Base-by-base conservation (phyloP, 306 rosid species). In the Citrullus mucosospermus region DNA sequence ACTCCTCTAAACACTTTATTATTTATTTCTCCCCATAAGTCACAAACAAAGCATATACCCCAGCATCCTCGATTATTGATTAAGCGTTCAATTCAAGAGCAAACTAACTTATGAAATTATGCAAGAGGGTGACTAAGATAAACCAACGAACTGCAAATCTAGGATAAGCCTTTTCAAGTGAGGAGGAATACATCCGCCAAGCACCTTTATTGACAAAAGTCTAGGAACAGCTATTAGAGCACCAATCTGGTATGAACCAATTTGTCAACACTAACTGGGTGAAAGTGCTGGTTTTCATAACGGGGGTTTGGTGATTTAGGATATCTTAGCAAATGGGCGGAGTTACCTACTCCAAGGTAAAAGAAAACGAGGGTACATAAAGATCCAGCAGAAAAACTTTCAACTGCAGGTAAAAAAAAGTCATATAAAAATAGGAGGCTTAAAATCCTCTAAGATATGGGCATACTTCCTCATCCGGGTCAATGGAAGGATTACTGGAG, bases 381-480 rank as follows among this genome's bases (percentile, higher is more conserved):
- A 44, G 76, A 78, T 63, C 39, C 79, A 54, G 13, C 51, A 39
- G 67, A 39, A 38, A 34, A 54, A 41, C 68, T 55, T 76, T 7
- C 28, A 56, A 34, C 18, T 51, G 53, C 67, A 18, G 36, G 79
- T 65, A 28, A 72, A 72, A 39, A 6, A 39, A 43, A 18, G 60
- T 50, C 60, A 0, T 70, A 16, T 20, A 56, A 38, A 9, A 32
- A 57, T 11, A 12, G n/a, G 75, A 59, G 50, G 61, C 66, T 25
- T 25, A 61, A 22, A 28, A 8, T n/a, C 55, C 32, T 51, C 75
- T 48, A n/a, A 78, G 56, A 58, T 50, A 57, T 69, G 79, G 68
- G 60, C 87, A 58, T 87, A 90, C 96, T 86, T 85, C 93, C 28
- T 89, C 90, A 79, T 84, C 80, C 0, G 76, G 92, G 80, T 87